Percentiles rank a stretch among this genome's conserved stretches.
These are phyloP conservation scores for Salix udensis DNA, from an alignment of 345 rosid species.

Conservation along the genomic window DNA sequence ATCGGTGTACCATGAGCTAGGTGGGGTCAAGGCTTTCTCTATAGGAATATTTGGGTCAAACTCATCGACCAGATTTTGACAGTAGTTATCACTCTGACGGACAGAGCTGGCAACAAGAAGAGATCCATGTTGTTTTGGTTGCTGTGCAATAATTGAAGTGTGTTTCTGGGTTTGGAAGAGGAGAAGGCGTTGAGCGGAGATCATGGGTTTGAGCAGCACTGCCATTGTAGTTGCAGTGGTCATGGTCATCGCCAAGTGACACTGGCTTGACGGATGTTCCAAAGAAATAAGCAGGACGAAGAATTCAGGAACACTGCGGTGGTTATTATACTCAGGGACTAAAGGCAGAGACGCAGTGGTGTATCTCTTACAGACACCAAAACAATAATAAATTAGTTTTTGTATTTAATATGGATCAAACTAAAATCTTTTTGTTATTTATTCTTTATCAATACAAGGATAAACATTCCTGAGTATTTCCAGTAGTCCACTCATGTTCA, in stretches of 20 bases:
- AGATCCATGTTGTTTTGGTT: background rate
- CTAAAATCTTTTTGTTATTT: too few relatives aligned
- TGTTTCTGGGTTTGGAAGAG: background rate
- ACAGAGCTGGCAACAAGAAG: background rate
- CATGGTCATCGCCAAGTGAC: background rate
- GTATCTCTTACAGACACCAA: too few relatives aligned
- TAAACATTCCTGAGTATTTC: too few relatives aligned
- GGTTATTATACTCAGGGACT: too few relatives aligned
- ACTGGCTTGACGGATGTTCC: background rate
- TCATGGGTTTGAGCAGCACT: background rate
- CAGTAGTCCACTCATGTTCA: too few relatives aligned
- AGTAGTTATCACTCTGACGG: background rate
- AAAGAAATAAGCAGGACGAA: background rate
- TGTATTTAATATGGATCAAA: too few relatives aligned
- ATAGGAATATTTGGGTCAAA: constrained; percentile 64
- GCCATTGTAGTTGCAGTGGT: background rate
- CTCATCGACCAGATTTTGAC: constrained; percentile 31
- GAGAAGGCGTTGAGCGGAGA: background rate
- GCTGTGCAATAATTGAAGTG: background rate
- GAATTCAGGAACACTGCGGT: too few relatives aligned
- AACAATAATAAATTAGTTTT: too few relatives aligned
- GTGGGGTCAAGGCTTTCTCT: constrained; percentile 71
- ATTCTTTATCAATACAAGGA: too few relatives aligned
- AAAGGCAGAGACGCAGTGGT: too few relatives aligned
- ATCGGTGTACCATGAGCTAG: constrained; percentile 84